Conservation (phyloP, 257 asterid genomes). For the Rauvolfia tetraphylla region DNA sequence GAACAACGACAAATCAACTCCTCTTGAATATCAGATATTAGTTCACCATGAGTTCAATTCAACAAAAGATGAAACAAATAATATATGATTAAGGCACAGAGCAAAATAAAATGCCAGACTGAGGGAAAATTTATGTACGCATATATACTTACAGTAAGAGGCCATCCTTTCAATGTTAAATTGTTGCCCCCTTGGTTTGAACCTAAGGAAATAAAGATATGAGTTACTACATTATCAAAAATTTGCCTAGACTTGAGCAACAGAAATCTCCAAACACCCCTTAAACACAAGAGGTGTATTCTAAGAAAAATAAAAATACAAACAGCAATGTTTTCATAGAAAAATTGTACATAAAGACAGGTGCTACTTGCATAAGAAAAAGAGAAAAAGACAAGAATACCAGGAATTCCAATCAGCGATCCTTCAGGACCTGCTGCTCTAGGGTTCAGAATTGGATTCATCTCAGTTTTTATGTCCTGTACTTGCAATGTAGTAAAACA, state of each 20-base stretch:
- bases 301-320: neutral
- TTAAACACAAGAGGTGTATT: neutral
- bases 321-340: neutral
- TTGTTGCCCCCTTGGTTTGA: slow-evolving; percentile 93
- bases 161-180: slow-evolving; percentile 98
- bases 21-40: neutral
- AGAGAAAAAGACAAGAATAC: slow-evolving; percentile 30
- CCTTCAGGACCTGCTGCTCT: slow-evolving; percentile 83
- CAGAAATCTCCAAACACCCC: neutral
- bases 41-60: neutral
- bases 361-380: neutral
- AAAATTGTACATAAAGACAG: neutral
- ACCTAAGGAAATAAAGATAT: slow-evolving; percentile 47
- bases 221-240: slow-evolving; percentile 10
- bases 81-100: neutral
- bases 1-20: neutral
- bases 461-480: slow-evolving; percentile 89
- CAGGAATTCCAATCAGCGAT: slow-evolving; percentile 87
- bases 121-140: slow-evolving; percentile 1
- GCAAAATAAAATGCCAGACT: neutral
- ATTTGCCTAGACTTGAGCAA: neutral
- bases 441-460: slow-evolving; percentile 78
- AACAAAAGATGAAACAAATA: neutral
- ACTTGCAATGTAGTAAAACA: slow-evolving; percentile 9
- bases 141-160: slow-evolving; percentile 75